Base-by-base conservation (phyloP, 2,329 filamentous ascomycete species). In the Didymella exigua region DNA sequence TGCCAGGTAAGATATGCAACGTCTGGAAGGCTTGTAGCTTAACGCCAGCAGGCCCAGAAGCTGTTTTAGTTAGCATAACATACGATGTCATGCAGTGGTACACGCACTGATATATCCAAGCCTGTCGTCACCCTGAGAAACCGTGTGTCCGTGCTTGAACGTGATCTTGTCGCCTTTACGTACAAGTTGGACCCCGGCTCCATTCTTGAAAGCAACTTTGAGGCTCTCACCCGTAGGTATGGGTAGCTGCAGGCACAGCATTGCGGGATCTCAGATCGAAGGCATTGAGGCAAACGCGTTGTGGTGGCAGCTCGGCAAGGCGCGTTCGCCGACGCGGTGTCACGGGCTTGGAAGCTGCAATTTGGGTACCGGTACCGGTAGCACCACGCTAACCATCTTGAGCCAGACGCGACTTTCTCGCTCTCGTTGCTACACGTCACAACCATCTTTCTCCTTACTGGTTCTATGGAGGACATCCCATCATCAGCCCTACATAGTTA, bases 21-120 rank as follows among this genome's bases (percentile, higher is more conserved):
- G 44, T 52, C 8, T 61, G 45, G 4, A 69, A 23, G n/a, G 69
- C 68, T 49, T 70, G 55, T 3, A 75, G 43, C 31, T 71, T 73
- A 10, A 62, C 59, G 21, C 64, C 64, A 33, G 59, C 66, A 7
- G 49, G 36, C 4, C 57, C 59, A 16, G 60, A 43, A 30, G 47
- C 71, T 71, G 30, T 13, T 27, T n/a, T n/a, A 9, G 7, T 59
- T 24, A 59, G 49, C 14, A 45, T 24, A 59, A 47, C 14, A 45
- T 14, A 7, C n/a, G 7, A 29, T 14, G 41, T 2, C 40, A 1
- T 18, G 3, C 26, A 30, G 13, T n/a, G 10, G 9, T 47, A 21
- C 10, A 54, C 63, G 33, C 52, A 68, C 66, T 54, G 18, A 68
- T 61, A 29, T 41, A 53, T 42, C 61, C 66, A 49, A 67, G 58